phyloP scores from a whole-genome alignment of 371 early-diverging fungal species.

The Mucor plumbeus region DNA sequence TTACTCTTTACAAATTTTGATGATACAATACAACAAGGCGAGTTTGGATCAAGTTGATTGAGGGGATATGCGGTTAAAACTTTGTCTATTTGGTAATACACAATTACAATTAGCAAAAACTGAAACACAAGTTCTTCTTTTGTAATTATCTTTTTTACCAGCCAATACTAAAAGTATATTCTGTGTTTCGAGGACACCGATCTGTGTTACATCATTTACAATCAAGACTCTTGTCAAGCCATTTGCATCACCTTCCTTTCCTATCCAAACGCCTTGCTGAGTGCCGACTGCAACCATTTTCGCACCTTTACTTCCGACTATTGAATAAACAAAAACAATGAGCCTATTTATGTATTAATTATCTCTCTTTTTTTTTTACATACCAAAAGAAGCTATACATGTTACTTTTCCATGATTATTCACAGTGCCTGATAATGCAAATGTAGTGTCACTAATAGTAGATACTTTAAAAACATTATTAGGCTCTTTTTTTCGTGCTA shows the following conservation, averaged over 20 bases:
- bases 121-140: no score
- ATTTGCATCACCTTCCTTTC: slow-evolving; percentile 37
- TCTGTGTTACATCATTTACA: slow-evolving; percentile 36
- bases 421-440: background rate
- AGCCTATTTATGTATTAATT: background rate
- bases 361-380: background rate
- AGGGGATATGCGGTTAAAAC: slow-evolving; percentile 73
- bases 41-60: slow-evolving; percentile 50
- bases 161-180: slow-evolving; percentile 27
- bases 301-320: slow-evolving; percentile 15
- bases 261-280: slow-evolving; percentile 70
- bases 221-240: slow-evolving; percentile 31
- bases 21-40: slow-evolving; percentile 27
- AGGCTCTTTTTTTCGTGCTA: background rate
- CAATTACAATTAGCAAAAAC: background rate
- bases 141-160: slow-evolving; percentile 7
- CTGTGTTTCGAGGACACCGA: slow-evolving; percentile 31
- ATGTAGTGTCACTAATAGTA: slow-evolving; percentile 9
- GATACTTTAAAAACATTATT: slow-evolving; percentile 4
- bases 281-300: slow-evolving; percentile 77
- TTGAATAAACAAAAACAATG: background rate
- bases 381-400: slow-evolving; percentile 60
- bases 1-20: slow-evolving; percentile 32
- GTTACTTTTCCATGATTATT: slow-evolving; percentile 42
- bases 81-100: slow-evolving; percentile 6